Evolutionary conservation across 208 protist species (phyloP), one percentile per base, ranked within the genome.

Genomic region (Crithidia fasciculata): DNA sequence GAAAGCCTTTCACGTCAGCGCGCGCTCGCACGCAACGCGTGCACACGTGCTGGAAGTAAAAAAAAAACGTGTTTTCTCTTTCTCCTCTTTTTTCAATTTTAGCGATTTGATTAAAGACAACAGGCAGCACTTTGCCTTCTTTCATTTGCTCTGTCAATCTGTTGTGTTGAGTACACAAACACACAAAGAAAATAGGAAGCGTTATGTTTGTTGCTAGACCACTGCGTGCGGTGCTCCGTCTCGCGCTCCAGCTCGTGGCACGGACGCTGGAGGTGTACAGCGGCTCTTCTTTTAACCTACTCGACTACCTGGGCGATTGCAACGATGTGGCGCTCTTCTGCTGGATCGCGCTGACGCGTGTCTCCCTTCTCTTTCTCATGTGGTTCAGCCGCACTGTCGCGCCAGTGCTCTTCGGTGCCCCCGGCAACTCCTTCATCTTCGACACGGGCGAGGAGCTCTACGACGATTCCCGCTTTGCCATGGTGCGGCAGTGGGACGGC

Each of bases 401-500:
- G 5, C 87, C 87, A 2, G 57, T 80, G 4, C 61, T 91, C 40
- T 79, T 85, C 76, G 37, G 47, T 40, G 67, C 72, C 5, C 69
- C 68, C 5, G 72, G 60, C 12, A 64, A 66, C 41, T 66, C 81
- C 5, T 79, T 91, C 16, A 63, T 86, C 53, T 92, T 90, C 53
- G 90, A 95, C 78, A 85, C 76, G 5, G 59, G 83, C 5, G 76
- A 76, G 67, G 52, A 76, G 54, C 69, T 95, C 40, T 85, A 91
- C 69, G 71, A 84, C 62, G 80, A 91, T 64, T 59, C 67, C 58
- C 76, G 72, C 36, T 80, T 90, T 54, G 63, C 84, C 2, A 82
- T 88, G 71, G 75, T 91, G 54, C 76, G 85, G 19, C 72, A 87
- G 47, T 95, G 88, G 86, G 90, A 95, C 67, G 81, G 69, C 50